Conservation (phyloP, 2,329 filamentous ascomycete species). For the Ophiostoma novo-ulmi region DNA sequence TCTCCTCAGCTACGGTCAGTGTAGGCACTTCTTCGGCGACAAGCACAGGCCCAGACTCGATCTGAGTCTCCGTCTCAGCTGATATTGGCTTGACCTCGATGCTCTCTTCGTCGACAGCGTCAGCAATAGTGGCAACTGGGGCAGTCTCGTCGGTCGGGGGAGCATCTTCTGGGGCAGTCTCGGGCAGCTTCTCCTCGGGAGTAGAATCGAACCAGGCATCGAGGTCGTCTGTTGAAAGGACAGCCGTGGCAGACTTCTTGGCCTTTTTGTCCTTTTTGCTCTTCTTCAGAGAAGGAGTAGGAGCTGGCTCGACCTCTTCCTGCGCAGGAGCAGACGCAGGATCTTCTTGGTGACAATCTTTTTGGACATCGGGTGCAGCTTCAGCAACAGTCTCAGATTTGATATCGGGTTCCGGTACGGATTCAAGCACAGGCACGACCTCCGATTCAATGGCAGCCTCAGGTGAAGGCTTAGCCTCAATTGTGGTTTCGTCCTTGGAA, state of each 20-base stretch:
- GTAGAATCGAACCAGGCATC: background rate
- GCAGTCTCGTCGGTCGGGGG: background rate
- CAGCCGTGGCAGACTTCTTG: background rate
- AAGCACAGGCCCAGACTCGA: background rate
- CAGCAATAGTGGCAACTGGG: background rate
- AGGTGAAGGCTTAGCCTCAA: background rate
- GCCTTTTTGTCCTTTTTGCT: constrained; percentile 13
- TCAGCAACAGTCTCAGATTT: background rate
- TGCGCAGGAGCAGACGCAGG: background rate
- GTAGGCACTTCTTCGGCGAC: background rate
- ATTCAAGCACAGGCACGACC: background rate
- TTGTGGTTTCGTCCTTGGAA: background rate
- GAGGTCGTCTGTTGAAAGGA: background rate
- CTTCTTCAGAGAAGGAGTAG: background rate
- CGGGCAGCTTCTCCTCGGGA: background rate
- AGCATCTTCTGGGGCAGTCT: background rate
- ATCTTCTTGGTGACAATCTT: background rate
- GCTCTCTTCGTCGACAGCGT: background rate
- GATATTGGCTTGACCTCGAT: background rate
- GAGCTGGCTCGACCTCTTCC: background rate
- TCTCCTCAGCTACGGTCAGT: background rate
- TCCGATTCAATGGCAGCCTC: background rate
- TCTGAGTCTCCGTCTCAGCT: background rate
- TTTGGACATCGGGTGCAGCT: background rate
- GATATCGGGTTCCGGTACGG: background rate